Evolutionary conservation across 495 filamentous ascomycete genomes (phyloP), one percentile per base, ranked within the genome.

Genomic region (Tuber borchii): DNA sequence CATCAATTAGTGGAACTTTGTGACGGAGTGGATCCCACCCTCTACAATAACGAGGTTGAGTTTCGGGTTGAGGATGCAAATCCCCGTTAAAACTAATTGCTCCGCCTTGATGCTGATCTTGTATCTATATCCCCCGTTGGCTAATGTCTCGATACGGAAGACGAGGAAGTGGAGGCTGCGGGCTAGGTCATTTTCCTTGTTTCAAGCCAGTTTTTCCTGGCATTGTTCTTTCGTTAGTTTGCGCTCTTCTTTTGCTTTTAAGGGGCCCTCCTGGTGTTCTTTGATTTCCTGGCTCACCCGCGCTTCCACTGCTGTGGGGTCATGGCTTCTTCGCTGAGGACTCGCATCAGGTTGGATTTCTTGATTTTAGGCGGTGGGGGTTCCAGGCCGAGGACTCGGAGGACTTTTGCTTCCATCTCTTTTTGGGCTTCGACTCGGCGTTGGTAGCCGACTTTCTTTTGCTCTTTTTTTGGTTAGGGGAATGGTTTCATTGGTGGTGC

Each of bases 281-380:
- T 90, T 91, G 69, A 99, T 97, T 80, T 98, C 93, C 34, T 89
- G 86, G 84, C 92, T 96, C 46, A 99, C 95, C 39, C 93, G 90
- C 56, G 95, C 95, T 83, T n/a, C n/a, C n/a, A n/a, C n/a, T n/a
- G n/a, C n/a, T n/a, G n/a, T n/a, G n/a, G n/a, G n/a, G n/a, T n/a
- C n/a, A n/a, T n/a, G n/a, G n/a, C n/a, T n/a, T 97, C 92, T 82
- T 97, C 93, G 68, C 95, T 95, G n/a, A 98, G 86, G 5, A 99
- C 95, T 70, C 94, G 91, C 95, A 99, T 97, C 73, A 99, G 87
- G 83, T 99, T 99, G 71, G 89, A 90, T 83, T 95, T 95, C 85
- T 97, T 97, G 79, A 97, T 91, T 83, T 97, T 97, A 12, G 95
- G 94, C 40, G 94, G 91, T 10, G 96, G 92, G 2, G 93, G 92